Evolutionary conservation across 192 early-diverging fungal species (phyloP).

Genomic region (Rhizophagus sp.): DNA sequence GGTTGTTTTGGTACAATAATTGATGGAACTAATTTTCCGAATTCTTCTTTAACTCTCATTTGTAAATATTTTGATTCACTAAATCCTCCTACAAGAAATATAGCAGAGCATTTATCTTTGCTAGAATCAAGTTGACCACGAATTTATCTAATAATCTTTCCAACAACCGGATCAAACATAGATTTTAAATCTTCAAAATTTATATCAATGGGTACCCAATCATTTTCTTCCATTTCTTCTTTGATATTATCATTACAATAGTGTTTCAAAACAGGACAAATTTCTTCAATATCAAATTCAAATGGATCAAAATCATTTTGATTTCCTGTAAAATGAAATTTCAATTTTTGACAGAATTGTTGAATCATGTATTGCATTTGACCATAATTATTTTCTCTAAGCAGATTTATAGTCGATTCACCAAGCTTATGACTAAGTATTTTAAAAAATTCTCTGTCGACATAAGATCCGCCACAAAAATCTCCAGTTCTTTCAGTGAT

Average conservation of each 20-base stretch:
- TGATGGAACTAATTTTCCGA: conserved; percentile 30
- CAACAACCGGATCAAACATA: conserved; percentile 49
- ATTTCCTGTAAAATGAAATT: conserved; percentile 2
- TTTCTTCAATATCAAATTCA: conserved; percentile 9
- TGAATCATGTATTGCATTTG: conserved; percentile 13
- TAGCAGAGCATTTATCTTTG: conserved; percentile 35
- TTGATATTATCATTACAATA: not conserved
- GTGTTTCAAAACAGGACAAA: not conserved
- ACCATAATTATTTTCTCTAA: not conserved
- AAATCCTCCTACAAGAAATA: conserved; percentile 58
- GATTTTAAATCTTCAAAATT: conserved; percentile 32
- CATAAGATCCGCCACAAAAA: conserved; percentile 47
- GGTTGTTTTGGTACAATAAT: conserved; percentile 46
- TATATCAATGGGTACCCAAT: conserved; percentile 10
- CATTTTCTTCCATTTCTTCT: not conserved
- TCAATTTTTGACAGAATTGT: conserved; percentile 6
- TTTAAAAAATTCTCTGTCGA: conserved; percentile 37
- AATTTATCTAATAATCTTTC: conserved; percentile 41
- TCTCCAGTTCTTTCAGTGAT: conserved; percentile 46
- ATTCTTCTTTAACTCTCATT: conserved; percentile 35
- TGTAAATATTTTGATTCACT: conserved; percentile 50
- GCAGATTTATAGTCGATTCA: not conserved
- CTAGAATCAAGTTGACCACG: conserved; percentile 42
- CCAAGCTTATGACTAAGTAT: not conserved
- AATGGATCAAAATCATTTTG: not conserved